These are phyloP conservation scores for Sporopachydermia quercuum DNA, from an alignment of 805 yeast species.

Conservation along the genomic window DNA sequence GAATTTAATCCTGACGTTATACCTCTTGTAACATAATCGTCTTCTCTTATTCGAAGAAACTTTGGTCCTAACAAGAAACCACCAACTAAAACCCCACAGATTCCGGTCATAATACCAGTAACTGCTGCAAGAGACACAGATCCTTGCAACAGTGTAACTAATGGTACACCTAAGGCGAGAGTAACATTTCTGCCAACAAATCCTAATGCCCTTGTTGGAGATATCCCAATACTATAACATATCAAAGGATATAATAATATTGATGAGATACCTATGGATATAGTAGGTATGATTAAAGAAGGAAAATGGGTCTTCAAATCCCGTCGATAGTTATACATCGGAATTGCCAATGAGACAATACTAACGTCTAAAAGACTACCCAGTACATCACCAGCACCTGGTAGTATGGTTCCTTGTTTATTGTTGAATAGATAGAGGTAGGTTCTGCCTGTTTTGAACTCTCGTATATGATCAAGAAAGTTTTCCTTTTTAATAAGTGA, in stretches of 20 bases:
- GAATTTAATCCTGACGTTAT: slow-evolving; percentile 64
- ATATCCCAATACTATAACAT: slow-evolving; percentile 50
- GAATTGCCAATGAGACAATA: slow-evolving; percentile 59
- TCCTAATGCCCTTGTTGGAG: slow-evolving; percentile 47
- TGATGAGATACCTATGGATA: slow-evolving; percentile 38
- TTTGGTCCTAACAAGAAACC: slow-evolving; percentile 31
- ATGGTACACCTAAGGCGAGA: slow-evolving; percentile 65
- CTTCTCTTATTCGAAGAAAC: slow-evolving; percentile 33
- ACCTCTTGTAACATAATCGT: slow-evolving; percentile 64
- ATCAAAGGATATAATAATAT: slow-evolving; percentile 60
- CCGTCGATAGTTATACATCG: slow-evolving; percentile 59
- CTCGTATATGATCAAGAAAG: slow-evolving; percentile 30
- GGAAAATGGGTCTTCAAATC: slow-evolving; percentile 48
- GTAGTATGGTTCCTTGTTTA: slow-evolving; percentile 29
- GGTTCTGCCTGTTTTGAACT: slow-evolving; percentile 55
- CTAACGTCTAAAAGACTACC: slow-evolving; percentile 61
- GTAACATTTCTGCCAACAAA: slow-evolving; percentile 72
- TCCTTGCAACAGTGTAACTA: slow-evolving; percentile 52
- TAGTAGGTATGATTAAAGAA: slow-evolving; percentile 42
- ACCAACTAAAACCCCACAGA: slow-evolving; percentile 55
- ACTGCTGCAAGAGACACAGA: slow-evolving; percentile 63
- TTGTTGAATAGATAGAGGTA: slow-evolving; percentile 43
- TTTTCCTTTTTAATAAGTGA: slow-evolving; percentile 31
- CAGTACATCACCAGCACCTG: slow-evolving; percentile 74
- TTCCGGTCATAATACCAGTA: slow-evolving; percentile 63